Evolutionary conservation across 1,284 basidiomycete genomes (phyloP).

Genomic region (Marasmius tenuissimus): DNA sequence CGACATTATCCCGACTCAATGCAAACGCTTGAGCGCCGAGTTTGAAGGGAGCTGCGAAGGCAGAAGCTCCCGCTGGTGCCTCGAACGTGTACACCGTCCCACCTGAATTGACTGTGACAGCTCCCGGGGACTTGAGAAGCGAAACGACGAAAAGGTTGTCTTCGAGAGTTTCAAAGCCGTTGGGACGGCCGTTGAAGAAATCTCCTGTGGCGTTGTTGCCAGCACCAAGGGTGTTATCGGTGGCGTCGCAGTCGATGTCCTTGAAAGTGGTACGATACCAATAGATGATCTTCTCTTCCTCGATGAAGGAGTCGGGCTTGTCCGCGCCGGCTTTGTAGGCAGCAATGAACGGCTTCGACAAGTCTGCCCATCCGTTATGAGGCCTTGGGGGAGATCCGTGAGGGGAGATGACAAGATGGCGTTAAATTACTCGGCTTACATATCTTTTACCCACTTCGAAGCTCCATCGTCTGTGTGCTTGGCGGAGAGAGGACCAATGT

Average conservation of each 20-base stretch:
- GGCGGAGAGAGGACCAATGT: conserved; percentile 21
- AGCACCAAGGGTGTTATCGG: conserved; percentile 20
- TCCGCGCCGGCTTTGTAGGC: conserved; percentile 22
- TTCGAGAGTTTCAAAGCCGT: conserved; percentile 28
- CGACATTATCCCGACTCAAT: conserved; percentile 21
- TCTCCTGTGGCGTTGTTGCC: conserved; percentile 22
- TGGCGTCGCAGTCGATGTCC: conserved; percentile 21
- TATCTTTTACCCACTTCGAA: conserved; percentile 24
- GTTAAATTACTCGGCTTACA: conserved; percentile 11
- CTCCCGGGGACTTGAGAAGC: conserved; percentile 27
- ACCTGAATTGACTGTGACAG: conserved; percentile 30
- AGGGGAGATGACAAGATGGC: neutral
- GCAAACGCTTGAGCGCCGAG: conserved; percentile 30
- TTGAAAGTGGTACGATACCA: conserved; percentile 23
- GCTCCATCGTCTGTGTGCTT: conserved; percentile 22
- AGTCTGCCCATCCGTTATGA: conserved; percentile 22
- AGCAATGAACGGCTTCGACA: conserved; percentile 24
- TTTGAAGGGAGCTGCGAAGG: conserved; percentile 31
- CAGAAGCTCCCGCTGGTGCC: conserved; percentile 28
- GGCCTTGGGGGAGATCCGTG: conserved; percentile 12
- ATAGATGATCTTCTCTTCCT: conserved; percentile 21
- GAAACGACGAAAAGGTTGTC: conserved; percentile 33
- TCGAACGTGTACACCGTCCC: conserved; percentile 25
- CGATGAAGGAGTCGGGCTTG: conserved; percentile 17
- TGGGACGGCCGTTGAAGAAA: conserved; percentile 24